A percentile compares a stretch with the other conserved stretches of the same genome.
Conservation (phyloP, 345 rosid genomes). For the Capsella bursapastoris region DNA sequence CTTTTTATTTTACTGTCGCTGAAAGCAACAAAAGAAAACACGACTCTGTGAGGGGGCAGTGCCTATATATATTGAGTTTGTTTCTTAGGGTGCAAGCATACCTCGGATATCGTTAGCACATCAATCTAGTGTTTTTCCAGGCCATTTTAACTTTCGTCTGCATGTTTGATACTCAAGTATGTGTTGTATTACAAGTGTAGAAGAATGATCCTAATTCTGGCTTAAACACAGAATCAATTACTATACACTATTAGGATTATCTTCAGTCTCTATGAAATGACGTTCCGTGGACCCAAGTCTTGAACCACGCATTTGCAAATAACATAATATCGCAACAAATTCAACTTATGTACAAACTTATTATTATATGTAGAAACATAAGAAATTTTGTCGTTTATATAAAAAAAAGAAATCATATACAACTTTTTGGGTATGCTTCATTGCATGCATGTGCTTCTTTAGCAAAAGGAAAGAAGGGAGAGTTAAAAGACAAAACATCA, state of each 20-base stretch:
- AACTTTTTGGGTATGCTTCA: constrained; percentile 21
- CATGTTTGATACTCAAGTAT: background rate
- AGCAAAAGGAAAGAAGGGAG: background rate
- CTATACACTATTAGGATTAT: background rate
- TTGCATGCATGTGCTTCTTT: constrained; percentile 36
- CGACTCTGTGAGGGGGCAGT: constrained; percentile 20
- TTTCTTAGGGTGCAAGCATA: constrained; percentile 39
- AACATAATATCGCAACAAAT: background rate
- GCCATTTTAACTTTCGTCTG: background rate
- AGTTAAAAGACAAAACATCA: constrained; percentile 33
- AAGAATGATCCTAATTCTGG: background rate
- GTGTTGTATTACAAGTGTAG: too few relatives aligned
- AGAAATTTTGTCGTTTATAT: constrained; percentile 11
- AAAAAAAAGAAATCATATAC: constrained; percentile 14
- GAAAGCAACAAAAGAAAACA: constrained; percentile 37
- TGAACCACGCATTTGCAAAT: constrained; percentile 3
- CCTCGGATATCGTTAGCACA: constrained; percentile 1
- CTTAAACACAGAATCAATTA: background rate
- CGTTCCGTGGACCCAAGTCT: constrained; percentile 4
- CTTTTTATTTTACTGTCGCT: constrained; percentile 25
- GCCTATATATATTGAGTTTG: constrained; percentile 15
- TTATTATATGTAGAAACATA: background rate
- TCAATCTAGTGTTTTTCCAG: background rate
- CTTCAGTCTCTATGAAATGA: background rate
- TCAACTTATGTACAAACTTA: background rate